Conservation (phyloP, 2,329 filamentous ascomycete genomes). For the Pleoardoris graminearum region DNA sequence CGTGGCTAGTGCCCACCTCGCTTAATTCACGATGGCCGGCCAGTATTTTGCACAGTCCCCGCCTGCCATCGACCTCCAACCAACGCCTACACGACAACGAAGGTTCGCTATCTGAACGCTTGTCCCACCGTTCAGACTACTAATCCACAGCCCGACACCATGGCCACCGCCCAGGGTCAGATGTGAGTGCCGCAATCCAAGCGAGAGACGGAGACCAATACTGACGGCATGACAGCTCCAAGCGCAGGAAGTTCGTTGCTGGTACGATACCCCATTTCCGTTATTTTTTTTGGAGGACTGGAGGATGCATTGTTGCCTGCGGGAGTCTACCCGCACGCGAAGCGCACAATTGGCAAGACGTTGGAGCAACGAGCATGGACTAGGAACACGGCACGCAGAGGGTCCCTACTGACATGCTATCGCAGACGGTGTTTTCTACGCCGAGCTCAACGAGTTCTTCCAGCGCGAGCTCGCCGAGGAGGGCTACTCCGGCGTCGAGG, state of each 20-base stretch:
- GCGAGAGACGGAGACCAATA: slow-evolving; percentile 17
- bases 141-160: slow-evolving; percentile 42
- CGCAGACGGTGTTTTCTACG: slow-evolving; percentile 97
- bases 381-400: slow-evolving; percentile 20
- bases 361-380: slow-evolving; percentile 4
- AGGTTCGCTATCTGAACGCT: slow-evolving; percentile 38
- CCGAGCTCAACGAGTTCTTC: slow-evolving; percentile 99
- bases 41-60: slow-evolving; percentile 15
- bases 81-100: slow-evolving; percentile 35
- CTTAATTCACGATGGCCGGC: slow-evolving; percentile 16
- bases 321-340: slow-evolving; percentile 47
- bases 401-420: slow-evolving; percentile 27
- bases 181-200: slow-evolving; percentile 50
- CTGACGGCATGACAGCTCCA: slow-evolving; percentile 64
- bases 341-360: slow-evolving; percentile 11
- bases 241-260: slow-evolving; percentile 73
- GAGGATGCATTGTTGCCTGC: slow-evolving; percentile 49
- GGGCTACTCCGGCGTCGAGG: slow-evolving; percentile 99
- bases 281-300: slow-evolving; percentile 13
- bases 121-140: slow-evolving; percentile 40
- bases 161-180: slow-evolving; percentile 48
- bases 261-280: slow-evolving; percentile 44
- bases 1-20: slow-evolving; percentile 20
- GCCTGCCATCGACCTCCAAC: slow-evolving; percentile 20
- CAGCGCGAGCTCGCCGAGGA: slow-evolving; percentile 99